phyloP scores from a whole-genome alignment of 768 basidiomycete genomes.

The Trametes cingulata region DNA sequence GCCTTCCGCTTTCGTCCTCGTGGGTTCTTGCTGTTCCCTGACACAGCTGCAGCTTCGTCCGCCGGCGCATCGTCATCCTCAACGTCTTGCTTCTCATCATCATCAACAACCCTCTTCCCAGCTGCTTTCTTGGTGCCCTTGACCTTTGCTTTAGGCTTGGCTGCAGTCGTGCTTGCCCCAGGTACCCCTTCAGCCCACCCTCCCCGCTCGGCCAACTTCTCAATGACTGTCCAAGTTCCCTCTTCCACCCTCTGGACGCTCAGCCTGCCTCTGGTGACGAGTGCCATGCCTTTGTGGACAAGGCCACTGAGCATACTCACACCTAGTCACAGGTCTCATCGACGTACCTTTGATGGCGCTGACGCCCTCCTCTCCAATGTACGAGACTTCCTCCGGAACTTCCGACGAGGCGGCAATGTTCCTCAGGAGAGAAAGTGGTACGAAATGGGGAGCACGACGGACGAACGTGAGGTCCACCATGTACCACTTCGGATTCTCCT shows the following conservation, averaged over 20 bases:
- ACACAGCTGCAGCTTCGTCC: neutral
- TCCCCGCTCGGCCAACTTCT: conserved; percentile 63
- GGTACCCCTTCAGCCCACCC: conserved; percentile 65
- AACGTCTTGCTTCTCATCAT: neutral
- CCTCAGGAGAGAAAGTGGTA: conserved; percentile 76
- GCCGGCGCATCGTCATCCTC: neutral
- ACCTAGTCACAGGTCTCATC: neutral
- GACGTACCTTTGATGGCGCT: conserved; percentile 62
- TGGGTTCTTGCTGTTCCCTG: neutral
- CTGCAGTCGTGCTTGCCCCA: neutral
- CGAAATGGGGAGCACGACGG: conserved; percentile 65
- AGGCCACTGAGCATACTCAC: neutral
- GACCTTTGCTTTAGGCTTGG: neutral
- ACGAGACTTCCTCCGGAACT: conserved; percentile 58
- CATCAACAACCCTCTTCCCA: neutral
- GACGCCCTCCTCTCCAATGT: conserved; percentile 64
- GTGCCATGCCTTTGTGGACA: conserved; percentile 60
- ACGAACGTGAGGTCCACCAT: conserved; percentile 84
- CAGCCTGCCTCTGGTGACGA: conserved; percentile 78
- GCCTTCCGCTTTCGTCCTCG: conserved; percentile 21
- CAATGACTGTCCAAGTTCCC: conserved; percentile 64
- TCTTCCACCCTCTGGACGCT: conserved; percentile 83
- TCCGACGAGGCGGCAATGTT: conserved; percentile 49
- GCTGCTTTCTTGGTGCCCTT: neutral
- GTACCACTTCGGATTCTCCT: conserved; percentile 82